These are phyloP conservation scores for Psilocybe mexicana DNA, from an alignment of 1,284 basidiomycete genomes.

Conservation along the genomic window DNA sequence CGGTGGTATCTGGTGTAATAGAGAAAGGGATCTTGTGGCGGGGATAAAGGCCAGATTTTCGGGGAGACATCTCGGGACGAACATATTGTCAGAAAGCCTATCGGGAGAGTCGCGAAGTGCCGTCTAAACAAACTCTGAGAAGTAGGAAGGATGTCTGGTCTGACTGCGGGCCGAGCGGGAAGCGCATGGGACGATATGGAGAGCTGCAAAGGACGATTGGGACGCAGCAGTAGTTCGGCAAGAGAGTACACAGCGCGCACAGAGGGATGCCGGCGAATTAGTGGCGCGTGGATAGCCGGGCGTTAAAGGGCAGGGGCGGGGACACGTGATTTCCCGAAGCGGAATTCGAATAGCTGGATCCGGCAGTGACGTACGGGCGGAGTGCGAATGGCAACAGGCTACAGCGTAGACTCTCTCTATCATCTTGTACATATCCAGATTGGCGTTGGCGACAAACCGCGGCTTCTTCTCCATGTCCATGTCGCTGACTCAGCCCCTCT, in stretches of 20 bases:
- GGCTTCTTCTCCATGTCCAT: conserved; percentile 15
- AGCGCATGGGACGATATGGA: conserved; percentile 8
- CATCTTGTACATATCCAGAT: conserved; percentile 15
- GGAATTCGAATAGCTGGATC: conserved; percentile 28
- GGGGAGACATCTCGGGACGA: conserved; percentile 1
- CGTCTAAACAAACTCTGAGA: conserved; percentile 20
- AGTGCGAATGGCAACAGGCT: conserved; percentile 22
- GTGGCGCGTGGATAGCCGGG: conserved; percentile 24
- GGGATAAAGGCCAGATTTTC: conserved; percentile 3
- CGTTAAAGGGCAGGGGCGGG: conserved; percentile 8
- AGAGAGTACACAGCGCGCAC: background rate
- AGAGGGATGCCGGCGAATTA: conserved; percentile 24
- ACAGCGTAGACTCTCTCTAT: conserved; percentile 14
- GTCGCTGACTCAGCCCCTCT: conserved; percentile 27
- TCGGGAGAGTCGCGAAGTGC: conserved; percentile 9
- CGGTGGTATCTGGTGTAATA: background rate
- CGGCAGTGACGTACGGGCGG: conserved; percentile 33
- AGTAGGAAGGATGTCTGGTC: conserved; percentile 17
- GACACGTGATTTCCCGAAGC: conserved; percentile 23
- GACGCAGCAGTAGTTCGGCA: conserved; percentile 9
- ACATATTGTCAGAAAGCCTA: conserved; percentile 1
- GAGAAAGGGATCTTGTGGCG: conserved; percentile 6
- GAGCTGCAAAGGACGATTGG: conserved; percentile 12
- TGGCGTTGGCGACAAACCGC: conserved; percentile 25
- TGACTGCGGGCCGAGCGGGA: conserved; percentile 22